Base-by-base conservation (phyloP, 331 rosid species). In the Acacia pycnantha region DNA sequence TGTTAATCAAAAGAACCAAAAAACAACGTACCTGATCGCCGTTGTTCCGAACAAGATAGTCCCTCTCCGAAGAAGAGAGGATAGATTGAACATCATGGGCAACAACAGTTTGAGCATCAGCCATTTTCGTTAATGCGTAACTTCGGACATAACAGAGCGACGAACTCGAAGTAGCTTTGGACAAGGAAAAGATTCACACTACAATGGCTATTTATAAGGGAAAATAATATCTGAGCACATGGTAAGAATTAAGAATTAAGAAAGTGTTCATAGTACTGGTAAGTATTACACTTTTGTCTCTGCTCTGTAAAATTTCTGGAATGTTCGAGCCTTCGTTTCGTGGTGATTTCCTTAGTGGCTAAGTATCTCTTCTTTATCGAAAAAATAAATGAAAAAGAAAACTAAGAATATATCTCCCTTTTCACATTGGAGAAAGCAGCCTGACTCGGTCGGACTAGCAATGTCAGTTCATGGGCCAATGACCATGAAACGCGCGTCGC, bases 31-130 rank as follows among this genome's bases (percentile, higher is more conserved):
- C 94, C 94, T 87, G 90, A 84, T 90, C 90, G 2, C 78, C 90
- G 62, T 86, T 90, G 92, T 86, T 90, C 4, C 88, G 84, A 22
- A 89, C 68, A 11, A 83, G 90, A 67, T 81, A 90, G 78, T 88
- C 89, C 46, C 91, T 85, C 1, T 43, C 76, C n/a, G 91, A 9
- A 41, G 91, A 87, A 58, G 95, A 89, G 79, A 92, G 77, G 2
- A 92, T 70, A 10, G 87, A 85, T 6, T 58, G 84, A 73, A 87
- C n/a, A 77, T 88, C 91, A 50, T 88, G 83, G 51, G 73, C 15
- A 22, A 1, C 41, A 4, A 29, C 54, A 8, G 5, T 81, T 4
- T 24, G 81, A 47, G 70, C 68, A 6, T 0, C 51, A 5, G 73
- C 79, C 84, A 75, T 74, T 50, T 40, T 73, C 16, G 22, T 76